A percentile compares a stretch with the other conserved stretches of the same genome.
These are phyloP conservation scores for Dactylellina cionopaga DNA, from an alignment of 2,329 filamentous ascomycete species.

Conservation along the genomic window DNA sequence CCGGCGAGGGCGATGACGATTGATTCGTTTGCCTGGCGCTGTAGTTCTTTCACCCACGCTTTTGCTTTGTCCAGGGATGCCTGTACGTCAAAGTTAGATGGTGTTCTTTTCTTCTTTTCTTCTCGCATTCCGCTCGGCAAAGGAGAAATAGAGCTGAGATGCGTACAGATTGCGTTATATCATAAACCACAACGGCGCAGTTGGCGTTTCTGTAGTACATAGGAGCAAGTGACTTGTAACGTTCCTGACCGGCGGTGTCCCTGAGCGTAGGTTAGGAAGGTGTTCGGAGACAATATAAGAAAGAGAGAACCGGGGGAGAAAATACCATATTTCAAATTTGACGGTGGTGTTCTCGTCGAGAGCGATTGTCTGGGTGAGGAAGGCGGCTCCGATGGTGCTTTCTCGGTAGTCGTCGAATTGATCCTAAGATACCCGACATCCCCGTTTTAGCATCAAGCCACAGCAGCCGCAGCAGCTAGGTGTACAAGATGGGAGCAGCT, in stretches of 20 bases:
- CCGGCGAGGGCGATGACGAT: constrained; percentile 98
- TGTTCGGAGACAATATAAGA: background rate
- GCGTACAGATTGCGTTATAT: constrained; percentile 97
- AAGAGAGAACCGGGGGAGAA: background rate
- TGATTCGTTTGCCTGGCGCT: constrained; percentile 98
- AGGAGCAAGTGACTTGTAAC: constrained; percentile 97
- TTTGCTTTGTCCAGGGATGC: constrained; percentile 98
- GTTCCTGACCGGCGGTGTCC: constrained; percentile 95
- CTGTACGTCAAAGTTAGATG: constrained; percentile 64
- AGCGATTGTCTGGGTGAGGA: constrained; percentile 98
- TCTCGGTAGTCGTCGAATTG: constrained; percentile 99
- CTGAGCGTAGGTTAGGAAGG: constrained; percentile 43
- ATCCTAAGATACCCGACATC: constrained; percentile 69
- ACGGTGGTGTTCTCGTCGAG: constrained; percentile 98
- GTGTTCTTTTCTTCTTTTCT: too few relatives aligned
- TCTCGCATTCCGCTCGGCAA: too few relatives aligned
- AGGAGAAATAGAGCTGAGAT: constrained; percentile 47
- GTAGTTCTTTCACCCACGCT: constrained; percentile 98
- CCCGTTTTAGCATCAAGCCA: constrained; percentile 22
- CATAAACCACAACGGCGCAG: constrained; percentile 98
- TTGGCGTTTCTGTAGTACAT: constrained; percentile 99
- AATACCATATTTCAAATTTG: constrained; percentile 96
- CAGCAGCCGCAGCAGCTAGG: background rate
- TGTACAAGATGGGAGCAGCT: background rate
- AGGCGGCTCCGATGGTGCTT: constrained; percentile 97